These are phyloP conservation scores for Scheffersomyces segobiensis DNA, from an alignment of 1,139 yeast species.

Conservation along the genomic window DNA sequence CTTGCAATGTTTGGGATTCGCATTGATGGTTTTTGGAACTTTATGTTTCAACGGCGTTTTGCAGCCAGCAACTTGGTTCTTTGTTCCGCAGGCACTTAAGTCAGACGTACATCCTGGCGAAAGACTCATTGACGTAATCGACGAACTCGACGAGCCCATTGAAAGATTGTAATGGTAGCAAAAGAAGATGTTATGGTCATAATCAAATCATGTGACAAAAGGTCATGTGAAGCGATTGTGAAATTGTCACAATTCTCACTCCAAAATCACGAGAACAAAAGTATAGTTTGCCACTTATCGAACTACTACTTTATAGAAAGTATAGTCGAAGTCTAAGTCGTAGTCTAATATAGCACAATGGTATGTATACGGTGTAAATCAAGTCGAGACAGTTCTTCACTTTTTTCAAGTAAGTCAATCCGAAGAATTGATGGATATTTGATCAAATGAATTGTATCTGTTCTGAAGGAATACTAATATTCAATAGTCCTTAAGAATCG, in stretches of 20 bases:
- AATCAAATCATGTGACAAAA: neutral
- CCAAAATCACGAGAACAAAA: neutral
- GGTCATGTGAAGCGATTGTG: neutral
- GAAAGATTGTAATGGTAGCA: constrained; percentile 2
- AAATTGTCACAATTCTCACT: neutral
- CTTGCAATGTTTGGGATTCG: constrained; percentile 67
- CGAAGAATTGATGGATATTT: neutral
- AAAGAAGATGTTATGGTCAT: neutral
- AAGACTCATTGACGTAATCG: constrained; percentile 33
- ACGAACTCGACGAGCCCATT: constrained; percentile 19
- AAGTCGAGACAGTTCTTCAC: neutral
- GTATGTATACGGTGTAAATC: neutral
- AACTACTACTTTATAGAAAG: neutral
- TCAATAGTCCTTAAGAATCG: constrained; percentile 46
- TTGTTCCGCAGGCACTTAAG: constrained; percentile 48
- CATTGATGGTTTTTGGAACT: constrained; percentile 68
- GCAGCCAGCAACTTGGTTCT: constrained; percentile 44
- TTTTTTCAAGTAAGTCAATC: neutral
- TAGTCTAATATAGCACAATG: neutral
- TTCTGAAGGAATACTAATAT: constrained; percentile 11
- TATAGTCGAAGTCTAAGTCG: neutral
- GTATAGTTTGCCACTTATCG: neutral
- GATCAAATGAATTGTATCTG: neutral
- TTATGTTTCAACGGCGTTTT: constrained; percentile 73
- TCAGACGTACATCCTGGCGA: constrained; percentile 9